phyloP scores from a whole-genome alignment of 192 early-diverging fungal species.

The Lunasporangiospora selenospora region DNA sequence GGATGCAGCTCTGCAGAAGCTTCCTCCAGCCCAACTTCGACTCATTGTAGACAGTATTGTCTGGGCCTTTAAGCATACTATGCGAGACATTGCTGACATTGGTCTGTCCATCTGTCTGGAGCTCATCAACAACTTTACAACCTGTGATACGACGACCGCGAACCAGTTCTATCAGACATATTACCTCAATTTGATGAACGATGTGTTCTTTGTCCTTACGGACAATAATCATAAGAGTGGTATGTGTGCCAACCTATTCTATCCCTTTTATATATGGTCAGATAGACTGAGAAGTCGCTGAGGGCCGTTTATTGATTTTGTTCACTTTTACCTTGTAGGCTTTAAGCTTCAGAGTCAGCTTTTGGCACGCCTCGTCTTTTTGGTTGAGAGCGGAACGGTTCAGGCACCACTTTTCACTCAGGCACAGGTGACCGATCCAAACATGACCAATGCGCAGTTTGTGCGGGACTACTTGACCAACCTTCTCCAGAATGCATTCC shows the following conservation, averaged over 20 bases:
- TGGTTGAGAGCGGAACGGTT: slow-evolving; percentile 84
- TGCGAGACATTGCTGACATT: slow-evolving; percentile 95
- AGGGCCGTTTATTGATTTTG: no score
- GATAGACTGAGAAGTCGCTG: no score
- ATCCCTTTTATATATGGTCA: no score
- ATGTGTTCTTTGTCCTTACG: slow-evolving; percentile 96
- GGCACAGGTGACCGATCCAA: slow-evolving; percentile 70
- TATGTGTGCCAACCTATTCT: no score
- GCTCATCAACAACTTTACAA: slow-evolving; percentile 86
- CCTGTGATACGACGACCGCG: slow-evolving; percentile 74
- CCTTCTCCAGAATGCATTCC: slow-evolving; percentile 87
- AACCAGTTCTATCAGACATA: slow-evolving; percentile 93
- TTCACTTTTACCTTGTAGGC: no score
- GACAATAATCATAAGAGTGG: slow-evolving; percentile 98
- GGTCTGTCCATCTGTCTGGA: slow-evolving; percentile 89
- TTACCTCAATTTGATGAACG: slow-evolving; percentile 90
- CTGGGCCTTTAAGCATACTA: slow-evolving; percentile 99
- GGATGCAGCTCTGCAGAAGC: slow-evolving; percentile 76
- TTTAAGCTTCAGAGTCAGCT: slow-evolving; percentile 94
- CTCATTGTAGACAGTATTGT: slow-evolving; percentile 95
- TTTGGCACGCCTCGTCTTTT: slow-evolving; percentile 87
- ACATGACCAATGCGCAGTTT: slow-evolving; percentile 81
- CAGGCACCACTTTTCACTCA: slow-evolving; percentile 89
- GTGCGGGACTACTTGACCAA: slow-evolving; percentile 85
- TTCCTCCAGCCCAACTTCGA: slow-evolving; percentile 88